These are phyloP conservation scores for Acacia crassicarpa DNA, from an alignment of 306 rosid species.

Conservation along the genomic window DNA sequence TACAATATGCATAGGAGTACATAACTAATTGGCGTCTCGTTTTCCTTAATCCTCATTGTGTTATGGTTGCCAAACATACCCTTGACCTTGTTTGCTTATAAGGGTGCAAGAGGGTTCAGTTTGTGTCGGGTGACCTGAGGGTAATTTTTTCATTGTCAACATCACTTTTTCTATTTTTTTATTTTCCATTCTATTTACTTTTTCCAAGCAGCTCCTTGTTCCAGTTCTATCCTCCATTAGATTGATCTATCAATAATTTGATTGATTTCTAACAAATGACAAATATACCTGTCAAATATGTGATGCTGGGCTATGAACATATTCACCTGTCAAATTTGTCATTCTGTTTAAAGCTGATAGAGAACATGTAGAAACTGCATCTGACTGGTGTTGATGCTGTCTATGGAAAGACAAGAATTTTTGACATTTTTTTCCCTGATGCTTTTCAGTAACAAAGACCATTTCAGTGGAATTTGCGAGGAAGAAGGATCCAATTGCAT, in stretches of 20 bases:
- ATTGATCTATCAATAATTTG: neutral
- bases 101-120: neutral
- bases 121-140: no score
- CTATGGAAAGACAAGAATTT: neutral
- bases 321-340: neutral
- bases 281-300: neutral
- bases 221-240: neutral
- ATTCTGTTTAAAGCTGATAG: neutral
- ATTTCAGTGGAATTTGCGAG: slow-evolving; percentile 73
- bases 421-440: neutral
- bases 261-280: neutral
- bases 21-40: neutral
- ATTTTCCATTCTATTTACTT: no score
- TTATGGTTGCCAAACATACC: neutral
- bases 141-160: no score
- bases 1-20: no score
- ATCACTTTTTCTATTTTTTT: no score
- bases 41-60: neutral
- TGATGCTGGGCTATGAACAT: neutral
- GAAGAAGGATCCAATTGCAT: slow-evolving; percentile 74
- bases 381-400: neutral
- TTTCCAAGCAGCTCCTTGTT: neutral
- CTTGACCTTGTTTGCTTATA: neutral
- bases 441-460: slow-evolving; percentile 70
- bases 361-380: neutral